Base-by-base conservation (phyloP, 2,329 filamentous ascomycete species). In the Fusarium brachygibbosum region DNA sequence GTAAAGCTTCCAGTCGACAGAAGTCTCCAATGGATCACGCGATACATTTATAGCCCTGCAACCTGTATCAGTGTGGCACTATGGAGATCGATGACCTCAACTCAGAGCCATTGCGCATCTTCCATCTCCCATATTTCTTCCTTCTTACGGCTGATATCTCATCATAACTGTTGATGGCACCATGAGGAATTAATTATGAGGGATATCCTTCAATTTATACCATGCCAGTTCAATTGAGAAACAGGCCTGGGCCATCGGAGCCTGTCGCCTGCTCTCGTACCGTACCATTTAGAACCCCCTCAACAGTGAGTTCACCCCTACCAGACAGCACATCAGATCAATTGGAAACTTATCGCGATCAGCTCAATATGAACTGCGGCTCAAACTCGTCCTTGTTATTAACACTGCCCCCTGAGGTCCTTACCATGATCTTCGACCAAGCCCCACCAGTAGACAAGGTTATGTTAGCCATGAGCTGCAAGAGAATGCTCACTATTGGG, bases 351-450 rank as follows among this genome's bases (percentile, higher is more conserved):
- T 19, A 69, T 48, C 23, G 17, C n/a, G 7, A 7, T 13, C 8
- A 72, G 63, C 19, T 72, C 6, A 19, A 34, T n/a, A 29, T 17
- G 3, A 42, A 59, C 23, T 44, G 7, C 23, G 53, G 6, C 8
- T 11, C 23, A 21, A 44, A 19, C 28, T 61, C 37, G 17, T 50
- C 66, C 32, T 31, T 59, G 0, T 53, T 76, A 10, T 53, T 73
- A 23, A 63, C 38, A n/a, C 58, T 77, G 3, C 76, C 76, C 11
- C 54, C 68, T 17, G 76, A 77, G 29, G 69, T 76, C 44, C 56
- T 77, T n/a, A 51, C 66, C 25, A 61, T 69, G 6, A 71, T 77
- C 37, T 73, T 72, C 38, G 37, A 48, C 5, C 58, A 71, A 17
- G 54, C 66, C 10, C 31, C 42, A 7, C 32, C 45, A 23, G 45